phyloP scores from a whole-genome alignment of 352 stramenopile genomes.

The Phytophthora rubi region DNA sequence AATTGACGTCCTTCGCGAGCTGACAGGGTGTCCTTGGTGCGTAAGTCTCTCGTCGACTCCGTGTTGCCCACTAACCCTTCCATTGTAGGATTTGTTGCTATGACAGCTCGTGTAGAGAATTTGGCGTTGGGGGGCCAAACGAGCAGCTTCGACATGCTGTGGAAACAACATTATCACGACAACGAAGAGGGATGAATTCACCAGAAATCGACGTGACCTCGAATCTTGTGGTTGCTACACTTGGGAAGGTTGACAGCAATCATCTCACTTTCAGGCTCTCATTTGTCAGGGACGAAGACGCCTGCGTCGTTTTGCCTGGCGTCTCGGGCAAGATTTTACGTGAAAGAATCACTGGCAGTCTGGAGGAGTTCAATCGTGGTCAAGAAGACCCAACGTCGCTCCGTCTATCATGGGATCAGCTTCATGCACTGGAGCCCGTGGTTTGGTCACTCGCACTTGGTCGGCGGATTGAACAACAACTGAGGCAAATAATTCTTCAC shows the following conservation, averaged over 20 bases:
- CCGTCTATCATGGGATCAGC: constrained; percentile 30
- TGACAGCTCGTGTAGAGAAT: not conserved
- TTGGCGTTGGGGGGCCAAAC: not conserved
- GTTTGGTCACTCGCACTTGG: constrained; percentile 35
- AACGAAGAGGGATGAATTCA: not conserved
- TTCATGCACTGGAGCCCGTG: constrained; percentile 34
- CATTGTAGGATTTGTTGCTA: constrained; percentile 25
- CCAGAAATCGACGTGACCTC: not conserved
- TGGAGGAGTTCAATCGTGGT: constrained; percentile 15
- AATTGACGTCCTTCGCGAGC: constrained; percentile 44
- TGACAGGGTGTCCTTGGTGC: constrained; percentile 57
- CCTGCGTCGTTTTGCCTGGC: constrained; percentile 16
- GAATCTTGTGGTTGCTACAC: constrained; percentile 36
- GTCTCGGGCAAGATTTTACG: constrained; percentile 11
- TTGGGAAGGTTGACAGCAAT: constrained; percentile 31
- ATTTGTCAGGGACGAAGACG: constrained; percentile 15
- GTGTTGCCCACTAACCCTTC: not conserved
- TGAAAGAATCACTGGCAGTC: not conserved
- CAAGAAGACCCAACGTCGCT: constrained; percentile 10
- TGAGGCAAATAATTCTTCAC: constrained; percentile 19
- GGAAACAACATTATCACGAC: constrained; percentile 3
- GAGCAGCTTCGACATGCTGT: constrained; percentile 15
- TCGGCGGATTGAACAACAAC: constrained; percentile 21
- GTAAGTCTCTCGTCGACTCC: not conserved
- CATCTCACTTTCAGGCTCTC: constrained; percentile 39